Evolutionary conservation across 176 grass and related monocot species (phyloP).

Genomic region (Oryza glumipatula): DNA sequence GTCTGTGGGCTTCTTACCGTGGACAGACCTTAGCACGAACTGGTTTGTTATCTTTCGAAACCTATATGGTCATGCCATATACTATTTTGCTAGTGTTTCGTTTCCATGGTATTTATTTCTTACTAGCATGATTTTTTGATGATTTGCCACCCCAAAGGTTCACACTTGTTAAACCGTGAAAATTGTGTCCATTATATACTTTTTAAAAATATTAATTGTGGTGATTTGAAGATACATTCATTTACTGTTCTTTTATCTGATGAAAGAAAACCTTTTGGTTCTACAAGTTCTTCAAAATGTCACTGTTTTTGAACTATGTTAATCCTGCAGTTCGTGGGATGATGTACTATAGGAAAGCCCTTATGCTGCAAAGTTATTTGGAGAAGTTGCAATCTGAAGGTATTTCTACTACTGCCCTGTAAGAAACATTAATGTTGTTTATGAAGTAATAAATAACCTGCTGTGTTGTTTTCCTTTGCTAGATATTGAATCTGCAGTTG

Average conservation of each 20-base stretch:
- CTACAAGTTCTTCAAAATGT: neutral
- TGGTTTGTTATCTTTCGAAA: constrained; percentile 50
- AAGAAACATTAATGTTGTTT: constrained; percentile 30
- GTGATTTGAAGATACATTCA: neutral
- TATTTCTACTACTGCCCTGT: constrained; percentile 42
- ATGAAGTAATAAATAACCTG: constrained; percentile 11
- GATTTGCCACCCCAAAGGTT: neutral
- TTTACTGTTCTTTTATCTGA: neutral
- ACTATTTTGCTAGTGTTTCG: neutral
- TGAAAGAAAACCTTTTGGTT: neutral
- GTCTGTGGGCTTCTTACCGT: constrained; percentile 94
- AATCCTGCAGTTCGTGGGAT: constrained; percentile 80
- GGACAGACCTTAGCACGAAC: constrained; percentile 95
- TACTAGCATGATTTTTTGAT: neutral
- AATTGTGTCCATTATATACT: neutral
- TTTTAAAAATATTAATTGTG: neutral
- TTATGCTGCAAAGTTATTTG: constrained; percentile 93
- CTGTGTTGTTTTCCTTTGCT: constrained; percentile 27
- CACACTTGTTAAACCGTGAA: neutral
- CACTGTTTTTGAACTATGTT: constrained; percentile 12
- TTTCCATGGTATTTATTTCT: neutral
- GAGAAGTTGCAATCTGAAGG: constrained; percentile 84
- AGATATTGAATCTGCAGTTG: constrained; percentile 61
- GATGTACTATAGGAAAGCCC: constrained; percentile 99
- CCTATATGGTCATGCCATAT: neutral